phyloP scores from a whole-genome alignment of 129 eudicot genomes.

The Flaveria trinervia region DNA sequence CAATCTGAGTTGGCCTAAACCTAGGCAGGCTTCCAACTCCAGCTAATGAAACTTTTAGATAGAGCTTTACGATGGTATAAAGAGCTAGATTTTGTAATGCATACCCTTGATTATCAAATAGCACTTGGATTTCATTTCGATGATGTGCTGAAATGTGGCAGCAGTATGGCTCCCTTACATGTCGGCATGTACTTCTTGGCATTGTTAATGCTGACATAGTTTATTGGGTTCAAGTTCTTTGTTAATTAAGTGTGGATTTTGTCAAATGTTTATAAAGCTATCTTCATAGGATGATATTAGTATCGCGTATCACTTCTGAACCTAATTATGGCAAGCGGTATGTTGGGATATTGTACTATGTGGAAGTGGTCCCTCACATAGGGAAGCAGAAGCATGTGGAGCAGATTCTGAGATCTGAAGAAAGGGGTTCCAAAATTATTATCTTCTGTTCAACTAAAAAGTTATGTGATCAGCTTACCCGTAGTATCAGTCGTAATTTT shows the following conservation, averaged over 20 bases:
- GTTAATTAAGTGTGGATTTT: not conserved
- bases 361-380: slow-evolving; percentile 83
- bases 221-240: not conserved
- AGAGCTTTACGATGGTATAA: not conserved
- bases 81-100: not conserved
- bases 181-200: not conserved
- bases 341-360: slow-evolving; percentile 52
- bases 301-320: not conserved
- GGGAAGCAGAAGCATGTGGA: slow-evolving; percentile 92
- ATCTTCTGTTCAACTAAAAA: slow-evolving; percentile 84
- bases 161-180: not conserved
- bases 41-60: not conserved
- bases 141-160: not conserved
- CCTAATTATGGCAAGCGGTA: not conserved
- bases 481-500: slow-evolving; percentile 70
- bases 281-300: not conserved
- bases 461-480: slow-evolving; percentile 81
- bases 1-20: not conserved
- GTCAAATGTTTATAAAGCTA: not conserved
- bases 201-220: not conserved
- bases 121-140: not conserved
- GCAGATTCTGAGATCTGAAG: slow-evolving; percentile 87
- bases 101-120: not conserved
- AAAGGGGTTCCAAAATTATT: slow-evolving; percentile 80
- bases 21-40: too few species aligned